Percentiles rank a stretch among this genome's conserved stretches.
phyloP scores from a whole-genome alignment of 495 filamentous ascomycete genomes.

The Podospora bellae-mahoneyi region DNA sequence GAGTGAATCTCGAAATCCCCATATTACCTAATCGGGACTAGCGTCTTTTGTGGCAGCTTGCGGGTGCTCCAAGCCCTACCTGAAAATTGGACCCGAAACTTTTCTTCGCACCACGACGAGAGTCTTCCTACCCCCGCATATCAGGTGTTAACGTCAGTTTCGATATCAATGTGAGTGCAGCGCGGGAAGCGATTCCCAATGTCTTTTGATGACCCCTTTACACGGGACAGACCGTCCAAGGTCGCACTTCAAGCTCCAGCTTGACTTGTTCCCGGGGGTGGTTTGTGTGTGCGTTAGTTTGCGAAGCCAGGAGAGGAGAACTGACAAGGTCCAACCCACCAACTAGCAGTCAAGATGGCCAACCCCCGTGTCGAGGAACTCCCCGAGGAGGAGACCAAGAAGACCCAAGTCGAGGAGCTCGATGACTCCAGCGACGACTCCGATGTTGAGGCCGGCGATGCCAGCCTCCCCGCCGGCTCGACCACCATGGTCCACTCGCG shows the following conservation, averaged over 20 bases:
- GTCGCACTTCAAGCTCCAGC: background rate
- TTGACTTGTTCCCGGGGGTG: background rate
- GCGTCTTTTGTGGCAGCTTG: slow-evolving; percentile 12
- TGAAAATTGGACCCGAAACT: slow-evolving; percentile 34
- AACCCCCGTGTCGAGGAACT: slow-evolving; percentile 98
- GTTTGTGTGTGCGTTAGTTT: slow-evolving; percentile 23
- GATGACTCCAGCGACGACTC: slow-evolving; percentile 70
- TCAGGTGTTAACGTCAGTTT: slow-evolving; percentile 28
- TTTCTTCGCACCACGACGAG: slow-evolving; percentile 33
- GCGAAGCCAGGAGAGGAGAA: slow-evolving; percentile 11
- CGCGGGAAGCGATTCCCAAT: slow-evolving; percentile 2
- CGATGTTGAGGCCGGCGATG: slow-evolving; percentile 64
- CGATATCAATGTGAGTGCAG: slow-evolving; percentile 33
- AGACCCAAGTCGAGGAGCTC: slow-evolving; percentile 73
- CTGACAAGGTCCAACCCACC: slow-evolving; percentile 25
- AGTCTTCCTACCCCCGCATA: slow-evolving; percentile 32
- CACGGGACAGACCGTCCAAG: background rate
- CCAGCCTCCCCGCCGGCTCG: slow-evolving; percentile 77
- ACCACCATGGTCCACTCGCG: slow-evolving; percentile 89
- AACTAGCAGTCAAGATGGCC: slow-evolving; percentile 62
- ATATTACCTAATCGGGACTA: slow-evolving; percentile 27
- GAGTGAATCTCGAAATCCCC: background rate
- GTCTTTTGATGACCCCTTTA: slow-evolving; percentile 1
- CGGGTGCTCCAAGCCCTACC: slow-evolving; percentile 29
- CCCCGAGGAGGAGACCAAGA: slow-evolving; percentile 83